phyloP scores from a whole-genome alignment of 768 basidiomycete species.

The Rhizopogon rudus region DNA sequence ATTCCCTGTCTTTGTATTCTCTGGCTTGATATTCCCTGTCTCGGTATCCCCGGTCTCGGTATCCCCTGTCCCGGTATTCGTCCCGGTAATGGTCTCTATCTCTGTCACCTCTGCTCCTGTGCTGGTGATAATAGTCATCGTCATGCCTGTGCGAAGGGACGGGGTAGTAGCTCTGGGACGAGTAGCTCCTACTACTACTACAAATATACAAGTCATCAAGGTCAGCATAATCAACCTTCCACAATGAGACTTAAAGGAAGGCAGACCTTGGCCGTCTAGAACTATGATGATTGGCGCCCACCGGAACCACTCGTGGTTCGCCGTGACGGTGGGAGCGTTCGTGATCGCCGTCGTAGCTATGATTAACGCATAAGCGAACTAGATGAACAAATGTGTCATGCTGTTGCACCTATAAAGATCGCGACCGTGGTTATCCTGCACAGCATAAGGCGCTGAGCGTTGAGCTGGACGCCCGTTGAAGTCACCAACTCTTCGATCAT shows the following conservation, averaged over 20 bases:
- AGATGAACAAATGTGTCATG: not conserved
- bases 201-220: slow-evolving; percentile 5
- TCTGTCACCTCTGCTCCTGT: slow-evolving; percentile 14
- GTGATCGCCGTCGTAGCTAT: slow-evolving; percentile 24
- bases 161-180: slow-evolving; percentile 17
- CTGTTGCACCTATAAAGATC: slow-evolving; percentile 49
- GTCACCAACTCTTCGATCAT: slow-evolving; percentile 43
- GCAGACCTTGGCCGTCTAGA: slow-evolving; percentile 16
- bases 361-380: not conserved
- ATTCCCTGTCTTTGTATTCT: not conserved
- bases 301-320: slow-evolving; percentile 21
- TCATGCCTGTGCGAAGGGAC: slow-evolving; percentile 20
- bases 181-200: slow-evolving; percentile 21
- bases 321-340: slow-evolving; percentile 16
- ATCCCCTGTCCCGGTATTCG: slow-evolving; percentile 10
- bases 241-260: not conserved
- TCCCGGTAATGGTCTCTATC: slow-evolving; percentile 17
- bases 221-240: not conserved
- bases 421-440: slow-evolving; percentile 55
- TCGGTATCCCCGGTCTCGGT: slow-evolving; percentile 13
- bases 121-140: slow-evolving; percentile 16
- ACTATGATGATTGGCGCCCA: slow-evolving; percentile 16
- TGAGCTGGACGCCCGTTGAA: slow-evolving; percentile 30
- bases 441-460: slow-evolving; percentile 41
- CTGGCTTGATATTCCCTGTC: slow-evolving; percentile 1